These are phyloP conservation scores for Tilletia indica DNA, from an alignment of 1,284 basidiomycete genomes.

Conservation along the genomic window DNA sequence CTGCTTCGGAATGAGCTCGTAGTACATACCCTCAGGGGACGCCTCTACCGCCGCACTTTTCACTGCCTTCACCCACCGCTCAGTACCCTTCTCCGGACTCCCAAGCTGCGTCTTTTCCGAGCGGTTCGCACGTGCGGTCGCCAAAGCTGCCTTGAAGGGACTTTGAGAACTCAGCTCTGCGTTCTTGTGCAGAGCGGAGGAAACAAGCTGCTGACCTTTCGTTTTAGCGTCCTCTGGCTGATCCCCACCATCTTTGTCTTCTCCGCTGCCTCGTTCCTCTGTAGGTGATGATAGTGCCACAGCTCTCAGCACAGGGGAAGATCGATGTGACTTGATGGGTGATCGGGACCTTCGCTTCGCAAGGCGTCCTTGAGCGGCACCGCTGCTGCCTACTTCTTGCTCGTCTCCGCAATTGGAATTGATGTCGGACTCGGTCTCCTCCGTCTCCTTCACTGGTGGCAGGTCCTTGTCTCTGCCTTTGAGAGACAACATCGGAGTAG, in stretches of 20 bases:
- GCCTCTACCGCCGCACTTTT: no score
- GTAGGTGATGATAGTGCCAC: not conserved
- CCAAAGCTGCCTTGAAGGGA: conserved; percentile 5
- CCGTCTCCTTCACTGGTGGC: not conserved
- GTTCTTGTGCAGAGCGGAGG: no score
- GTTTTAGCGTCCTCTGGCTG: no score
- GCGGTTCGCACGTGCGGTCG: not conserved
- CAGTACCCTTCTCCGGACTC: no score
- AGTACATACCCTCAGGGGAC: no score
- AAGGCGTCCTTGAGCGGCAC: not conserved
- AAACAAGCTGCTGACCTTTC: no score
- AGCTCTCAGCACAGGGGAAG: not conserved
- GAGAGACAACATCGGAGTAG: not conserved
- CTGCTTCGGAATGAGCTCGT: no score
- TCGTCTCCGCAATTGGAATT: not conserved
- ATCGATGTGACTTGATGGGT: conserved; percentile 9
- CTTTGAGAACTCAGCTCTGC: not conserved
- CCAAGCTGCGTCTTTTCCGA: not conserved
- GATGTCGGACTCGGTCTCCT: not conserved
- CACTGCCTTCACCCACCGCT: no score
- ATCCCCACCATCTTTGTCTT: no score
- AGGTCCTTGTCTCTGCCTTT: not conserved
- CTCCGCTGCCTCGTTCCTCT: not conserved
- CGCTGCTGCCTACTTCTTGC: not conserved
- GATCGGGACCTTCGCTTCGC: not conserved